Percentiles rank a stretch among this genome's conserved stretches.
These are phyloP conservation scores for Closterium sp. DNA, from an alignment of 139 green algal genomes.

Conservation along the genomic window DNA sequence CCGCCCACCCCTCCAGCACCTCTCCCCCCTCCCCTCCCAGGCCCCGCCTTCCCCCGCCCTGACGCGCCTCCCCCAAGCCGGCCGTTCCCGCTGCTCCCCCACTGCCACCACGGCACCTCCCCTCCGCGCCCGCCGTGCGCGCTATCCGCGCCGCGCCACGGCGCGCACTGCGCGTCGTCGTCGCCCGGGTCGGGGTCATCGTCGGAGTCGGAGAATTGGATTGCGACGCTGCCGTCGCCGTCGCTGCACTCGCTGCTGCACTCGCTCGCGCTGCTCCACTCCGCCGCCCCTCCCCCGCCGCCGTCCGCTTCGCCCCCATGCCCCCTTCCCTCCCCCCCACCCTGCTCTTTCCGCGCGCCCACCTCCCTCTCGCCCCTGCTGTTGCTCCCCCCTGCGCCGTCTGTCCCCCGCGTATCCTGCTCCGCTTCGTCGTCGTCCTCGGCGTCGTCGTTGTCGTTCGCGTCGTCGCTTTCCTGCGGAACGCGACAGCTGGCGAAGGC, in stretches of 20 bases:
- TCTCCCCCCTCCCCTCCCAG: not conserved
- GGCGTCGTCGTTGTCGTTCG: not conserved
- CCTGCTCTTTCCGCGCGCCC: not conserved
- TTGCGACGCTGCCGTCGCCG: not conserved
- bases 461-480: not conserved
- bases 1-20: too few species aligned
- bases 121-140: not conserved
- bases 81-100: not conserved
- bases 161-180: not conserved
- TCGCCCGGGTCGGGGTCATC: not conserved
- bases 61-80: not conserved
- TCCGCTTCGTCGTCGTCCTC: not conserved
- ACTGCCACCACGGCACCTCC: not conserved
- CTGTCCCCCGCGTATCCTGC: not conserved
- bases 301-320: not conserved
- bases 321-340: not conserved
- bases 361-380: not conserved
- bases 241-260: not conserved
- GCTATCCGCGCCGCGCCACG: not conserved
- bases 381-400: not conserved
- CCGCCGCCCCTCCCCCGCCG: too few species aligned
- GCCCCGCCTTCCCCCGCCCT: not conserved
- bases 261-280: not conserved
- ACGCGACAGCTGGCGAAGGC: not conserved
- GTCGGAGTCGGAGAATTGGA: not conserved